A percentile compares a stretch with the other conserved stretches of the same genome.
phyloP scores from a whole-genome alignment of 768 basidiomycete species.

The Suillus americanus region DNA sequence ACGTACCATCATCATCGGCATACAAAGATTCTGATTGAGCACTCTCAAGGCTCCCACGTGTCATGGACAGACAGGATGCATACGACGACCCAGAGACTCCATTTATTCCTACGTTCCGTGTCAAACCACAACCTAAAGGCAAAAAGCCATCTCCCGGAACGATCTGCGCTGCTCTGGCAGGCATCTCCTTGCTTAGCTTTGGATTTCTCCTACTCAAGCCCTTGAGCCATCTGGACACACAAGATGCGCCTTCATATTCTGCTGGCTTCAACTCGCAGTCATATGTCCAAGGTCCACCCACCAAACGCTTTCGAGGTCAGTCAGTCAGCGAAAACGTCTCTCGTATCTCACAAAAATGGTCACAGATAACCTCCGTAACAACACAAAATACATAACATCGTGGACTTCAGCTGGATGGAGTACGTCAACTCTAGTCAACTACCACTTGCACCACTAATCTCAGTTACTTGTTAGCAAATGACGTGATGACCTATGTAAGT shows the following conservation, averaged over 20 bases:
- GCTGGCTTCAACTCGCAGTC: background rate
- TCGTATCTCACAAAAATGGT: background rate
- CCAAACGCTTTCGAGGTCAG: constrained; percentile 55
- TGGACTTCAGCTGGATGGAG: constrained; percentile 80
- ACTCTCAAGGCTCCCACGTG: background rate
- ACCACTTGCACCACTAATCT: background rate
- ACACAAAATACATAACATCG: constrained; percentile 66
- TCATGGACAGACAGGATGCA: constrained; percentile 5
- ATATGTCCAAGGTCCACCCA: constrained; percentile 48
- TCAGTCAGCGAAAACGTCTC: background rate
- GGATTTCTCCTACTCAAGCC: constrained; percentile 7
- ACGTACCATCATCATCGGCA: background rate
- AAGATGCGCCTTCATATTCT: background rate
- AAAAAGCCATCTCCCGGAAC: background rate
- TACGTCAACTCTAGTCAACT: constrained; percentile 32
- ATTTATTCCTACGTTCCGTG: constrained; percentile 4
- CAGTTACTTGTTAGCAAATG: constrained; percentile 52
- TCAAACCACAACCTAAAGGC: background rate
- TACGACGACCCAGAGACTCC: constrained; percentile 7
- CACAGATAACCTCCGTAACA: constrained; percentile 60
- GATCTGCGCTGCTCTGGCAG: constrained; percentile 20
- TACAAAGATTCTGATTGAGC: background rate
- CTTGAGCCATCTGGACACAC: background rate
- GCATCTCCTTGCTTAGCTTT: constrained; percentile 26
- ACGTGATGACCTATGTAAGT: constrained; percentile 71